A percentile compares a stretch with the other conserved stretches of the same genome.
phyloP scores from a whole-genome alignment of 176 grass and related monocot genomes.

The Aegilops sharonensis region DNA sequence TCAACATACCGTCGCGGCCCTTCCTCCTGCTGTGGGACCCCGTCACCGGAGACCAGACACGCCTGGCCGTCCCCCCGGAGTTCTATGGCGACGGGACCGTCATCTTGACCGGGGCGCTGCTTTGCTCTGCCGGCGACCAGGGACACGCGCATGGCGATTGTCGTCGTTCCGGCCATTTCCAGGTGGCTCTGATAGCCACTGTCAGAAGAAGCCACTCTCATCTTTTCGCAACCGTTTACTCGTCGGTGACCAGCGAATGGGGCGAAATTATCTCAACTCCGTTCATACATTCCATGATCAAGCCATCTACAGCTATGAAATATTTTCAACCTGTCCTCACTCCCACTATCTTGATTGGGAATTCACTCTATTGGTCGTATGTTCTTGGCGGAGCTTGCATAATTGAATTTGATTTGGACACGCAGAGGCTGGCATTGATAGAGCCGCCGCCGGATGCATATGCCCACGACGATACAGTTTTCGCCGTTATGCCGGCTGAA shows the following conservation, averaged over 20 bases:
- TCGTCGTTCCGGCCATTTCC: neutral
- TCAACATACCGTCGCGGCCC: neutral
- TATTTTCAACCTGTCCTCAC: neutral
- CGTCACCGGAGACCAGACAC: neutral
- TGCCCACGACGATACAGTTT: neutral
- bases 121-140: neutral
- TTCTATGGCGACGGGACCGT: neutral
- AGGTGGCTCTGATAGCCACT: neutral
- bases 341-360: neutral
- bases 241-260: neutral
- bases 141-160: neutral
- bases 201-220: neutral
- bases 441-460: neutral
- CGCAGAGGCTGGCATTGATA: neutral
- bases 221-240: neutral
- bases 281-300: neutral
- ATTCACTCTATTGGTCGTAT: neutral
- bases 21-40: slow-evolving; percentile 13
- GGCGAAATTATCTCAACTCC: neutral
- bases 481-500: neutral
- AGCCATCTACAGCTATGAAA: neutral
- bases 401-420: neutral
- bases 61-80: neutral
- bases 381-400: neutral
- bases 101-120: neutral